phyloP scores from a whole-genome alignment of 371 early-diverging fungal genomes.

The Rhizomucor pusillus region DNA sequence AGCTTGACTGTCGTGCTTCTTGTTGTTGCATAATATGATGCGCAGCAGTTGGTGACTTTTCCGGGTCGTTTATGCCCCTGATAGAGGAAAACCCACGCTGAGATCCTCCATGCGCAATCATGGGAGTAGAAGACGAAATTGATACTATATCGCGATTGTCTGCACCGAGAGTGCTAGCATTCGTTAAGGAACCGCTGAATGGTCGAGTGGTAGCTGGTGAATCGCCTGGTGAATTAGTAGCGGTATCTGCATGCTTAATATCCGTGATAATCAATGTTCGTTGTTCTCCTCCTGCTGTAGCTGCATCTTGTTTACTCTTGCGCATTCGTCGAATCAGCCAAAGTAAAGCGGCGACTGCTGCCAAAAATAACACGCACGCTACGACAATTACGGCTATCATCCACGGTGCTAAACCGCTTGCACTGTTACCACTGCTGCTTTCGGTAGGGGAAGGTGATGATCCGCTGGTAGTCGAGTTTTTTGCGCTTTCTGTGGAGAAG shows the following conservation, averaged over 20 bases:
- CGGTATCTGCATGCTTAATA: not conserved
- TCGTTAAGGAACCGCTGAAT: constrained; percentile 9
- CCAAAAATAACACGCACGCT: constrained; percentile 24
- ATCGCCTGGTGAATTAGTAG: constrained; percentile 1
- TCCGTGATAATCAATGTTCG: constrained; percentile 4
- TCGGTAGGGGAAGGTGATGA: not conserved
- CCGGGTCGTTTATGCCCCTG: not conserved
- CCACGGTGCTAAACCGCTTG: constrained; percentile 17
- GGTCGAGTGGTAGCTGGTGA: constrained; percentile 7
- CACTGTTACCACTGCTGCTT: not conserved
- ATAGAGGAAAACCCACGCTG: constrained; percentile 1
- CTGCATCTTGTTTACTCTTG: constrained; percentile 12
- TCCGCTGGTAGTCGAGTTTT: constrained; percentile 18
- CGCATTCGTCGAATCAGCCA: constrained; percentile 24
- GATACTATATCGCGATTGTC: constrained; percentile 13
- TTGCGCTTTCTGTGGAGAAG: constrained; percentile 26
- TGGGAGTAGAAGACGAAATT: constrained; percentile 14
- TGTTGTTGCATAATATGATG: constrained; percentile 14
- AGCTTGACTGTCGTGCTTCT: constrained; percentile 38
- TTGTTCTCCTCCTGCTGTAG: constrained; percentile 7
- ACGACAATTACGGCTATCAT: constrained; percentile 44
- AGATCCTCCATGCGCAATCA: constrained; percentile 1
- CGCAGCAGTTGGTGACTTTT: constrained; percentile 2
- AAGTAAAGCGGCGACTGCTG: constrained; percentile 21
- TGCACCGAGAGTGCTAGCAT: constrained; percentile 1